phyloP scores from a whole-genome alignment of 2,329 filamentous ascomycete genomes.

The Aspergillus spinulosporus region DNA sequence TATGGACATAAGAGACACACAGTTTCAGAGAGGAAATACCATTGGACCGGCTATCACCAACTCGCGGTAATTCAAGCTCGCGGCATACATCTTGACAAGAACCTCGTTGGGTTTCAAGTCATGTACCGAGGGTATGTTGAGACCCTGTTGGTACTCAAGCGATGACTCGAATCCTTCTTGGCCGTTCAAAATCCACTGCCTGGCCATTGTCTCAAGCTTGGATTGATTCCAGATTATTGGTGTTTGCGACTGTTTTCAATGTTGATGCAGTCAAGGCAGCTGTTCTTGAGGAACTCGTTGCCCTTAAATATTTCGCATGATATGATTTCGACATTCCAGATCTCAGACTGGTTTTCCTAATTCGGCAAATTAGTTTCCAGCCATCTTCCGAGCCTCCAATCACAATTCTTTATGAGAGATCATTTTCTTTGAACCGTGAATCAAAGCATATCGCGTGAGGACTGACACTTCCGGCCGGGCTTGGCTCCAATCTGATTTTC shows the following conservation, averaged over 20 bases:
- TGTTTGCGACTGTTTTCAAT: no score
- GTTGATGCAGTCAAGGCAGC: no score
- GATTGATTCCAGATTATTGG: no score
- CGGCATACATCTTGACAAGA: conserved; percentile 11
- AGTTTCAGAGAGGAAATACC: not conserved
- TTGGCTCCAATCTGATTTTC: conserved; percentile 6
- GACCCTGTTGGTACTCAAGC: conserved; percentile 10
- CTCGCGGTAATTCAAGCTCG: conserved; percentile 14
- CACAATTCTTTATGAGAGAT: no score
- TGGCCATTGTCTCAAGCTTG: conserved; percentile 3
- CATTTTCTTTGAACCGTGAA: no score
- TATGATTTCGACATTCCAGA: not conserved
- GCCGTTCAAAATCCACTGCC: conserved; percentile 8
- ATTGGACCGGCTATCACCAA: conserved; percentile 6
- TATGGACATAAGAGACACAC: no score
- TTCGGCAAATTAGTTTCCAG: not conserved
- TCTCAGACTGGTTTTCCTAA: not conserved
- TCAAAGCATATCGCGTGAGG: not conserved
- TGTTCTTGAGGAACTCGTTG: no score
- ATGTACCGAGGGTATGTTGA: conserved; percentile 5
- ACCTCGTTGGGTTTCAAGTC: conserved; percentile 6
- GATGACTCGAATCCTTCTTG: conserved; percentile 13
- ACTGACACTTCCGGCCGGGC: not conserved
- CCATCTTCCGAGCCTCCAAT: not conserved
- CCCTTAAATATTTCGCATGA: no score